Percentiles rank a stretch among this genome's conserved stretches.
These are phyloP conservation scores for Tylopilus felleus DNA, from an alignment of 768 basidiomycete genomes.

Conservation along the genomic window DNA sequence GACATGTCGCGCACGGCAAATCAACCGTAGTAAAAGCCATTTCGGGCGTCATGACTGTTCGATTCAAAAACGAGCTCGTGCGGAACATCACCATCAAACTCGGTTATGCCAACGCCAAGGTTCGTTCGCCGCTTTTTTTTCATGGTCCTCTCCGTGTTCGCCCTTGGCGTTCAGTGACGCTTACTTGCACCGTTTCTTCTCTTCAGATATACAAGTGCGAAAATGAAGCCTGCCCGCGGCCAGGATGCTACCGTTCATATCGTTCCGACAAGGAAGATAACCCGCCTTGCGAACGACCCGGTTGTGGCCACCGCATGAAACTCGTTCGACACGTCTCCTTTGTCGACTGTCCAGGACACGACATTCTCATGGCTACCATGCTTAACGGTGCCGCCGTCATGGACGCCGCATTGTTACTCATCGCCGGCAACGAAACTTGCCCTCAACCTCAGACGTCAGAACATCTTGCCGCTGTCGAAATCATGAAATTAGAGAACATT, in stretches of 20 bases:
- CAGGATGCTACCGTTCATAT: constrained; percentile 92
- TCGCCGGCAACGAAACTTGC: constrained; percentile 98
- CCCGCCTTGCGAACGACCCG: constrained; percentile 90
- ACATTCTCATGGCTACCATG: constrained; percentile 99
- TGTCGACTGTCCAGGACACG: constrained; percentile 96
- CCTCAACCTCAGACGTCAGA: constrained; percentile 99
- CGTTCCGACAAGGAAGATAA: constrained; percentile 91
- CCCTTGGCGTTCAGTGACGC: not conserved
- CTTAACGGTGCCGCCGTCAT: constrained; percentile 99
- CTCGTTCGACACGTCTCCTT: constrained; percentile 96
- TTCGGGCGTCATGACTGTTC: constrained; percentile 95
- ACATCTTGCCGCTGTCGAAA: constrained; percentile 97
- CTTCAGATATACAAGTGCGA: constrained; percentile 95
- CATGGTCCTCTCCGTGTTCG: not conserved
- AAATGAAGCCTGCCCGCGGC: constrained; percentile 88
- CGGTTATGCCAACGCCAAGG: constrained; percentile 98
- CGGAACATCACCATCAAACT: constrained; percentile 99
- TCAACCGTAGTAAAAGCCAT: constrained; percentile 98
- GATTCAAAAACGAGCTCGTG: constrained; percentile 99
- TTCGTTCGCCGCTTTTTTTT: constrained; percentile 36
- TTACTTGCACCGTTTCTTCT: constrained; percentile 7
- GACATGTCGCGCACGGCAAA: constrained; percentile 98
- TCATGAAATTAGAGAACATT: constrained; percentile 98
- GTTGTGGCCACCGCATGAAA: constrained; percentile 87
- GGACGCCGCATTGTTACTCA: constrained; percentile 94